phyloP scores from a whole-genome alignment of 2,329 filamentous ascomycete species.

The Orbilia quercus region DNA sequence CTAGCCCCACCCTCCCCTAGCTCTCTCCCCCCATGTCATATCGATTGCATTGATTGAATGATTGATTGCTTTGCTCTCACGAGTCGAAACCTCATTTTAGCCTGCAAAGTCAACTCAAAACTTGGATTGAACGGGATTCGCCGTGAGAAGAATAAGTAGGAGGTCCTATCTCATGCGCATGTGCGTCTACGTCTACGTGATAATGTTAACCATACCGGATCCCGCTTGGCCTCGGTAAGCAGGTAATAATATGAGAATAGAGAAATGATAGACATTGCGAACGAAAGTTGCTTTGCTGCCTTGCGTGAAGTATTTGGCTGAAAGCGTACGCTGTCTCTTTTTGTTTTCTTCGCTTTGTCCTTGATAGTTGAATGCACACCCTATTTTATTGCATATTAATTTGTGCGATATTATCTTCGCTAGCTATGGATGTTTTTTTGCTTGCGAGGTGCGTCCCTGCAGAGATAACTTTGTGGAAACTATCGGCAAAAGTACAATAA shows the following conservation, averaged over 20 bases:
- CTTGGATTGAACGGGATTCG: too few relatives aligned
- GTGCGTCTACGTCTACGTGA: slow-evolving; percentile 32
- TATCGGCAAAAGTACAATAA: neutral
- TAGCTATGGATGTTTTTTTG: neutral
- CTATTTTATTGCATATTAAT: slow-evolving; percentile 28
- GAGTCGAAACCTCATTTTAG: too few relatives aligned
- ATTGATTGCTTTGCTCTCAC: neutral
- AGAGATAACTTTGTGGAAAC: slow-evolving; percentile 1
- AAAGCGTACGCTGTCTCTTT: slow-evolving; percentile 8
- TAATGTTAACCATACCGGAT: slow-evolving; percentile 24
- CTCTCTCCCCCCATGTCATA: slow-evolving; percentile 3
- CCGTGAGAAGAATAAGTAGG: slow-evolving; percentile 11
- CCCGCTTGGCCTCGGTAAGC: slow-evolving; percentile 48
- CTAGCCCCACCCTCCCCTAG: slow-evolving; percentile 18
- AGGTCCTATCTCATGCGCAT: slow-evolving; percentile 45
- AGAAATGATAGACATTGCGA: neutral
- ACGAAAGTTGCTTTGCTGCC: slow-evolving; percentile 1
- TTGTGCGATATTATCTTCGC: neutral
- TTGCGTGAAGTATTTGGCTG: slow-evolving; percentile 23
- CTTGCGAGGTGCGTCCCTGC: slow-evolving; percentile 23
- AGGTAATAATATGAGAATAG: slow-evolving; percentile 7
- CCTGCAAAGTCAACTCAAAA: too few relatives aligned
- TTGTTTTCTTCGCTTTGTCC: slow-evolving; percentile 2
- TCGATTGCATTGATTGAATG: slow-evolving; percentile 11
- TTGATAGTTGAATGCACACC: slow-evolving; percentile 18